Percentiles rank a stretch among this genome's conserved stretches.
These are phyloP conservation scores for Arachis monticola DNA, from an alignment of 331 rosid species.

Conservation along the genomic window DNA sequence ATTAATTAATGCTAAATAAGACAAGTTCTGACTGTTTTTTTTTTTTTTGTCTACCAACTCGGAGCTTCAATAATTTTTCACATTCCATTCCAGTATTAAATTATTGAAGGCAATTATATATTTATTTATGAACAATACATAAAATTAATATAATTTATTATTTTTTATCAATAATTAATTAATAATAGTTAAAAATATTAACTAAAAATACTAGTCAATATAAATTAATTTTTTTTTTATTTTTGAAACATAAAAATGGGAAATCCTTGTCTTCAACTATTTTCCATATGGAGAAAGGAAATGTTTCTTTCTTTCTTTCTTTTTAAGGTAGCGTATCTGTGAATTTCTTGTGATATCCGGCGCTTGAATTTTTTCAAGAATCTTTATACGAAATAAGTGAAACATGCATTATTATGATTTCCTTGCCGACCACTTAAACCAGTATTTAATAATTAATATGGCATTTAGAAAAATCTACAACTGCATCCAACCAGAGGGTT, in stretches of 20 bases:
- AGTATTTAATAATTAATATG: conserved; percentile 13
- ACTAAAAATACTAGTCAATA: too few relatives aligned
- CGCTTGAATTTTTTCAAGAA: conserved; percentile 4
- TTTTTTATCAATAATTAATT: too few relatives aligned
- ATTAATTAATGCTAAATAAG: too few relatives aligned
- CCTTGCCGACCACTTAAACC: conserved; percentile 21
- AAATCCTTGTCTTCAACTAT: not conserved
- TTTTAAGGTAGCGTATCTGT: conserved; percentile 10
- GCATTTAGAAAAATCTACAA: conserved; percentile 15
- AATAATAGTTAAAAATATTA: too few relatives aligned
- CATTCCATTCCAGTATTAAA: not conserved
- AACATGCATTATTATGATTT: conserved; percentile 33
- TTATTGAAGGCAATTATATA: too few relatives aligned
- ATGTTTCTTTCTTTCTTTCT: not conserved
- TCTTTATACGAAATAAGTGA: conserved; percentile 20
- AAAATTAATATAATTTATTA: too few relatives aligned
- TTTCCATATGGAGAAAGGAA: conserved; percentile 6
- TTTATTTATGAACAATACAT: too few relatives aligned
- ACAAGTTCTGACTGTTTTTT: too few relatives aligned
- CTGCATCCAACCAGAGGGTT: conserved; percentile 38
- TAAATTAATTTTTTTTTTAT: too few relatives aligned
- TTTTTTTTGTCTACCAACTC: not conserved
- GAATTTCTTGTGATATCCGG: conserved; percentile 27
- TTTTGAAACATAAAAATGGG: too few relatives aligned
- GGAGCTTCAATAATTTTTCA: not conserved